Percentiles rank a stretch among this genome's conserved stretches.
phyloP scores from a whole-genome alignment of 2,329 filamentous ascomycete genomes.

The Salinomyces thailandicus region DNA sequence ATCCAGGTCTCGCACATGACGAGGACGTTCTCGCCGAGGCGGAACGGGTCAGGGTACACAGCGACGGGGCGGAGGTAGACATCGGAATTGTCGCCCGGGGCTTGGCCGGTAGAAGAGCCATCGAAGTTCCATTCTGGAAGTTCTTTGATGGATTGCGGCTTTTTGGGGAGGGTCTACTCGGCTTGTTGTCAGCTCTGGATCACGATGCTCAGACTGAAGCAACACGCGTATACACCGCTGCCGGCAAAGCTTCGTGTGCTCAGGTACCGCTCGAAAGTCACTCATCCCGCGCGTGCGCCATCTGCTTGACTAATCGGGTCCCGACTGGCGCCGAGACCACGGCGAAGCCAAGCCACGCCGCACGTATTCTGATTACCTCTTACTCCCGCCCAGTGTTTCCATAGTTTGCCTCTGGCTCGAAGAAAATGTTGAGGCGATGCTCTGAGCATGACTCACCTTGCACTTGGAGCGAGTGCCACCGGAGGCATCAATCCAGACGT shows the following conservation, averaged over 20 bases:
- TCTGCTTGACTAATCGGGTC: background rate
- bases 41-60: constrained; percentile 87
- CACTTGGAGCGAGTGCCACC: constrained; percentile 88
- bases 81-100: constrained; percentile 90
- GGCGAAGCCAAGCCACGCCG: constrained; percentile 3
- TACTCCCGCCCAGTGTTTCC: background rate
- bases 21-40: constrained; percentile 79
- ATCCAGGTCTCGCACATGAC: constrained; percentile 94
- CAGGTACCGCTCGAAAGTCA: background rate
- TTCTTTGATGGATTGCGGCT: constrained; percentile 49
- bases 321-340: constrained; percentile 4
- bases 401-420: background rate
- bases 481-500: constrained; percentile 84
- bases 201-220: too few species aligned
- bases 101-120: constrained; percentile 85
- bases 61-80: constrained; percentile 89
- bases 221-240: too few species aligned
- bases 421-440: background rate
- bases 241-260: too few species aligned
- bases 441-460: constrained; percentile 59
- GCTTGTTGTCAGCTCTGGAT: constrained; percentile 3
- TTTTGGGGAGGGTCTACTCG: constrained; percentile 51
- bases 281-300: constrained; percentile 1
- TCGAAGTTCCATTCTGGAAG: constrained; percentile 75
- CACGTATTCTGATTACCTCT: too few species aligned